Evolutionary conservation across 768 basidiomycete species (phyloP).

Genomic region (Grammothele lineata): DNA sequence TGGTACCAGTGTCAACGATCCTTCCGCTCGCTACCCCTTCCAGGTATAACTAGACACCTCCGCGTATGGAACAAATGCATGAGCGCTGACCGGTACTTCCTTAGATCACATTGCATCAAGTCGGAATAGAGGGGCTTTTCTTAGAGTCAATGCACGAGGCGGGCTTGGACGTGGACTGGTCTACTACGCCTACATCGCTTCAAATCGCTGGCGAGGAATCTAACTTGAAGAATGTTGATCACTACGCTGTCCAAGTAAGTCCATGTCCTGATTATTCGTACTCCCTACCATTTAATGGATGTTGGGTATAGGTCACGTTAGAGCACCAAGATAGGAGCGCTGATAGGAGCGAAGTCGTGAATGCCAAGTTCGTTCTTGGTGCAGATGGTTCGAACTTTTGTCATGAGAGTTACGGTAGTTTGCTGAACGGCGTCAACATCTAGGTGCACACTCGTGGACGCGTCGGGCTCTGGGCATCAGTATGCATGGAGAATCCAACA

Average conservation of each 20-base stretch:
- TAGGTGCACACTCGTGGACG: constrained; percentile 87
- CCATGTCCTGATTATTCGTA: too few relatives aligned
- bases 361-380: constrained; percentile 73
- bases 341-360: constrained; percentile 61
- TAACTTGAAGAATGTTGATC: constrained; percentile 42
- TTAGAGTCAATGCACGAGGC: constrained; percentile 46
- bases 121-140: constrained; percentile 58
- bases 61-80: too few relatives aligned
- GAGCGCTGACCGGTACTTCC: too few relatives aligned
- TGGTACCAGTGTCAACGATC: constrained; percentile 55
- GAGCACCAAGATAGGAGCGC: too few relatives aligned
- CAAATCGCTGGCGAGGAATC: constrained; percentile 39
- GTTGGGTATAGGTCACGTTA: too few relatives aligned
- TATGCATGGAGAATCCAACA: constrained; percentile 75
- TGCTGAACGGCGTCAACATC: too few relatives aligned
- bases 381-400: too few relatives aligned
- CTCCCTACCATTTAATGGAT: too few relatives aligned
- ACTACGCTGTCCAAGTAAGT: too few relatives aligned
- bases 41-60: constrained; percentile 39
- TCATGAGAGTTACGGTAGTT: too few relatives aligned
- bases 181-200: constrained; percentile 46
- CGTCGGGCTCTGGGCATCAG: constrained; percentile 58
- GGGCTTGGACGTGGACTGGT: constrained; percentile 49
- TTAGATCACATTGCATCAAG: constrained; percentile 62
- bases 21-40: constrained; percentile 69